Evolutionary conservation across 2,329 filamentous ascomycete species (phyloP).

Genomic region (Claviceps maximensis): DNA sequence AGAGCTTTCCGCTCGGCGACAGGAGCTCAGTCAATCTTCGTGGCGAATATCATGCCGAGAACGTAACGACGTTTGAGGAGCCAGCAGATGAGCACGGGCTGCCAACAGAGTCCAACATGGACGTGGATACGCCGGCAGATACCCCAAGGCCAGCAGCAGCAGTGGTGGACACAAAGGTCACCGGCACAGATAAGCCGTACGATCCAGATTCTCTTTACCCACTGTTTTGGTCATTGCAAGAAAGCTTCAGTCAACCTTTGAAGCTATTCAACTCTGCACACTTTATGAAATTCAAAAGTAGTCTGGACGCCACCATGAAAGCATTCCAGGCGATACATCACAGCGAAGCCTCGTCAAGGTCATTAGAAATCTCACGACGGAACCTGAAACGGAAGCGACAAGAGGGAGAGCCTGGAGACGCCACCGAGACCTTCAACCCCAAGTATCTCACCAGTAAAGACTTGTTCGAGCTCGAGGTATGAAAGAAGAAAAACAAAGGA

Average conservation of each 20-base stretch:
- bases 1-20: constrained; percentile 91
- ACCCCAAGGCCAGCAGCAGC: constrained; percentile 13
- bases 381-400: constrained; percentile 59
- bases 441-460: constrained; percentile 98
- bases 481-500: constrained; percentile 5
- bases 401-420: constrained; percentile 37
- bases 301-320: constrained; percentile 52
- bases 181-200: constrained; percentile 36
- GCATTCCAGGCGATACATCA: constrained; percentile 40
- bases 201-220: constrained; percentile 70
- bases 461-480: constrained; percentile 84
- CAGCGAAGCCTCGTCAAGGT: constrained; percentile 35
- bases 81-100: constrained; percentile 18
- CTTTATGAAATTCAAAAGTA: constrained; percentile 70
- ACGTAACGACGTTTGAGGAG: constrained; percentile 69
- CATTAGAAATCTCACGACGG: constrained; percentile 48
- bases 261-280: constrained; percentile 60
- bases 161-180: constrained; percentile 8
- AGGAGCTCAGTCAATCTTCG: constrained; percentile 94
- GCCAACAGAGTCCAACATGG: constrained; percentile 34
- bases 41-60: constrained; percentile 92
- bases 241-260: constrained; percentile 82
- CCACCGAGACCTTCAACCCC: constrained; percentile 58
- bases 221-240: constrained; percentile 85
- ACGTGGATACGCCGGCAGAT: constrained; percentile 43